Base-by-base conservation (phyloP, 345 rosid genomes). In the Schrenkiella parvula region DNA sequence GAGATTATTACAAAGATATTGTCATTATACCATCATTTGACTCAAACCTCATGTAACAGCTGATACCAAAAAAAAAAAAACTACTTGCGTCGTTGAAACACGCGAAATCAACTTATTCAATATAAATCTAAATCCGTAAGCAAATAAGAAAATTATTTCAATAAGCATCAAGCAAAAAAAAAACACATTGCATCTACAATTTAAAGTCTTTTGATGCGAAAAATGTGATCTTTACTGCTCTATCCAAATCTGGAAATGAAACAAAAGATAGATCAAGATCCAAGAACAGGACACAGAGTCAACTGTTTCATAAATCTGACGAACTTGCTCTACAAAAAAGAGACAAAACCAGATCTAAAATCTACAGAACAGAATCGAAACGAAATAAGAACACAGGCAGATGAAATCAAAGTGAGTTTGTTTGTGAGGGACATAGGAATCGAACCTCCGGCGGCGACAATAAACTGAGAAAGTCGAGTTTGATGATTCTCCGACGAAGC, bases 221-320 rank as follows among this genome's bases (percentile, higher is more conserved):
- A 26, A 38, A 38, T n/a, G 5, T 9, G 2, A 2, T 15, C 23
- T 8, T 21, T 4, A 32, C 23, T 43, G 41, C 63, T 58, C 34
- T 47, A 23, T 70, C 48, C 14, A 21, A 59, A 61, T 67, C 26
- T n/a, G 21, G 32, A 41, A 58, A 4, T 18, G 8, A 64, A 4
- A 62, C 4, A 56, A 9, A 9, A 37, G 21, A 44, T 35, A 72
- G 78, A 83, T 83, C 85, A 83, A 76, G 83, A 83, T 82, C 83
- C 72, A 81, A 41, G 28, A 44, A 55, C 22, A 50, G 61, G 61
- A 53, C 1, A 70, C 44, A 42, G 51, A 70, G 53, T 58, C 21
- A 50, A 53, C 50, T 28, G n/a, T 32, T 57, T 59, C 41, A 41
- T n/a, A 31, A 32, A 56, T 18, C 28, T 34, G 28, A 34, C 42